Base-by-base conservation (phyloP, 495 filamentous ascomycete genomes). In the Hypomontagnella monticulosa region DNA sequence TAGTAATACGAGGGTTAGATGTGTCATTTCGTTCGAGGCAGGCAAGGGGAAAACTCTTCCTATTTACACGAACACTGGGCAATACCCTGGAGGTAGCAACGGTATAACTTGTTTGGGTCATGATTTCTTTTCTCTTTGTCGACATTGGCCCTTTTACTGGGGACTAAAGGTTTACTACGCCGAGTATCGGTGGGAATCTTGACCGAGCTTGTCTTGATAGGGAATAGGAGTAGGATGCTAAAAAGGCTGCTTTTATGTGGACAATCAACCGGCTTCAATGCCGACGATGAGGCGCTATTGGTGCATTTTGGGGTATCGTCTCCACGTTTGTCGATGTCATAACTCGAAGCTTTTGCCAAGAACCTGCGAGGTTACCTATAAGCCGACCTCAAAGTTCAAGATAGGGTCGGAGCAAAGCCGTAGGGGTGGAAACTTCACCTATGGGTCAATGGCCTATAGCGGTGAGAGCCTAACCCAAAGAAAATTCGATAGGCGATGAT, bases 181-280 rank as follows among this genome's bases (percentile, higher is more conserved):
- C 66, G 66, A 70, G 61, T 20, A 70, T 70, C 66, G 66, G 66
- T 65, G 61, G 66, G 61, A 61, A 51, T 30, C 47, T 57, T 33
- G 30, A 27, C 59, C 66, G 66, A 69, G 52, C 61, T 61, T 70
- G 51, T 40, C 61, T 66, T 8, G 57, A 61, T 66, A 34, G 8
- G 61, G 66, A 20, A 52, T 70, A 61, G 61, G 50, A 38, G 40
- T 41, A 51, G 27, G 48, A 59, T 52, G 65, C 59, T 64, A 64
- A 60, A 53, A 63, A 49, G 2, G 20, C 61, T 30, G 37, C 57
- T 46, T 23, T 15, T 16, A 46, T 50, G 61, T 69, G 61, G 61
- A 61, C 47, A 69, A 49, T 44, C 20, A 56, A 44, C 65, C 65
- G 65, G 66, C 61, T 52, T 4, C 50, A 51, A 52, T 69, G 33